A percentile compares a stretch with the other conserved stretches of the same genome.
phyloP scores from a whole-genome alignment of 1,284 basidiomycete species.

The Tilletia caries region DNA sequence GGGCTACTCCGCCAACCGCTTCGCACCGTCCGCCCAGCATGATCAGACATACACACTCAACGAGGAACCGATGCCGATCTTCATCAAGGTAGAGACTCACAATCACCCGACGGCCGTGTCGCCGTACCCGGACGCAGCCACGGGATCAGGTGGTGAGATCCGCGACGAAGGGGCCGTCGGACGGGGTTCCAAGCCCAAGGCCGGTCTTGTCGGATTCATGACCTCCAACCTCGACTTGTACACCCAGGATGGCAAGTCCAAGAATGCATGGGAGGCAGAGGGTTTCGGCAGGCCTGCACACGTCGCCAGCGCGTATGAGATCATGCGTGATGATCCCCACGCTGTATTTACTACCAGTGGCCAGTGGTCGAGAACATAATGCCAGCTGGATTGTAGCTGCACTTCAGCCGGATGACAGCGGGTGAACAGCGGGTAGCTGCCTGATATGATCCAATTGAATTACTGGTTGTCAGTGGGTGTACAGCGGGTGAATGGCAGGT shows the following conservation, averaged over 20 bases:
- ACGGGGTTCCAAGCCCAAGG: conserved; percentile 91
- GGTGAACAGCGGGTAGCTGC: no score
- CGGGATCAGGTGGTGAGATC: conserved; percentile 96
- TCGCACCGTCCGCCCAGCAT: conserved; percentile 60
- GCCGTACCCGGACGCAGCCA: conserved; percentile 94
- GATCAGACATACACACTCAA: conserved; percentile 27
- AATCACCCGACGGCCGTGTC: conserved; percentile 99
- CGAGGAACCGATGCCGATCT: conserved; percentile 68
- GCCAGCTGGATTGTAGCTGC: no score
- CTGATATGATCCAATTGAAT: no score
- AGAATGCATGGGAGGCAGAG: conserved; percentile 45
- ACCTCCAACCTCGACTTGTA: conserved; percentile 73
- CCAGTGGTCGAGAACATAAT: no score
- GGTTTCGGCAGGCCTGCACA: conserved; percentile 77
- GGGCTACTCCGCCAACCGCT: conserved; percentile 73
- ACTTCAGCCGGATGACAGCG: no score
- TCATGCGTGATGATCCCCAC: conserved; percentile 98
- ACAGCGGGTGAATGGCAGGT: no score
- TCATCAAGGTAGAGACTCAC: conserved; percentile 98
- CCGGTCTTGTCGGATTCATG: conserved; percentile 87
- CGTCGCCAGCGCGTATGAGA: conserved; percentile 88
- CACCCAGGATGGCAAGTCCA: conserved; percentile 25
- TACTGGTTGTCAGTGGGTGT: no score
- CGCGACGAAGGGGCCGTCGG: conserved; percentile 96
- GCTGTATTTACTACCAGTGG: no score